A percentile compares a stretch with the other conserved stretches of the same genome.
These are phyloP conservation scores for Gentiana macrophylla DNA, from an alignment of 257 asterid species.

Conservation along the genomic window DNA sequence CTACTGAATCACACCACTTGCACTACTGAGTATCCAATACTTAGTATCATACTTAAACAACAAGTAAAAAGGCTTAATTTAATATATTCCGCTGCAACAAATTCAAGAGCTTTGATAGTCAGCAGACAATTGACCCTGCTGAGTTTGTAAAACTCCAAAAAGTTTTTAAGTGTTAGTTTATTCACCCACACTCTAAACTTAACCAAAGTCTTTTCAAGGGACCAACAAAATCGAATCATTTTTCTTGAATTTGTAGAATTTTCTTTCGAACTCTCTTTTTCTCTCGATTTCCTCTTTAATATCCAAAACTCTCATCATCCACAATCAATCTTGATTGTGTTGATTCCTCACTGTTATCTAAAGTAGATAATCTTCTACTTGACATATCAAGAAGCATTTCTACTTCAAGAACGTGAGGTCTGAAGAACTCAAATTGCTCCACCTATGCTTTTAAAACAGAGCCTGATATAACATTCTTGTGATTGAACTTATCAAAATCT, in stretches of 20 bases:
- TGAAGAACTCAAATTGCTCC: constrained; percentile 62
- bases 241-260: constrained; percentile 18
- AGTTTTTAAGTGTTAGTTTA: no score
- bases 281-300: constrained; percentile 17
- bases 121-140: no score
- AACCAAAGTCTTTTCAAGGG: no score
- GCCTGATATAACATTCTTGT: constrained; percentile 42
- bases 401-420: constrained; percentile 42
- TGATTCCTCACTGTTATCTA: constrained; percentile 1
- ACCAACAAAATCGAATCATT: constrained; percentile 10
- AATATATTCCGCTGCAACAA: no score
- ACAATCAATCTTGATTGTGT: background rate
- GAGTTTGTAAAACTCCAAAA: no score
- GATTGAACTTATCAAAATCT: constrained; percentile 33
- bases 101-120: no score
- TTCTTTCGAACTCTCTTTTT: constrained; percentile 24
- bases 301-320: constrained; percentile 14
- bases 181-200: no score
- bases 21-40: no score
- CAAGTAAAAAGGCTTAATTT: no score
- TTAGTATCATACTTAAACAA: no score
- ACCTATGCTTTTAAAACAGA: constrained; percentile 35
- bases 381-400: constrained; percentile 35
- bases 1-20: no score
- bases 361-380: constrained; percentile 14